Conservation (phyloP, 192 early-diverging fungal species). For the Linnemannia hyalina region DNA sequence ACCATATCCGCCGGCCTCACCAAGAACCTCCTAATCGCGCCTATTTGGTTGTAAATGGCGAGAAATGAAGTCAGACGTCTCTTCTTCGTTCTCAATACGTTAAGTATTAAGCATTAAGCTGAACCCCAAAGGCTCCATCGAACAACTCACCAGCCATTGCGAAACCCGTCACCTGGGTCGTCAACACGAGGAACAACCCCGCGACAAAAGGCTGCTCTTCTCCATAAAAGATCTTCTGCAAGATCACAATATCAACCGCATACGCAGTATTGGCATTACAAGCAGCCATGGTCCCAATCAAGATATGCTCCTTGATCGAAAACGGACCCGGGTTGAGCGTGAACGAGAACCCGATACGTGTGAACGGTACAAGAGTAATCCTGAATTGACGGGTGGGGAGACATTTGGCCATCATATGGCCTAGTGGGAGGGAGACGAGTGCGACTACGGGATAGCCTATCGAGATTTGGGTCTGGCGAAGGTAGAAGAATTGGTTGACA, state of each 20-base stretch:
- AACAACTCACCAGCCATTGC: conserved; percentile 44
- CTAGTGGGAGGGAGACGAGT: conserved; percentile 60
- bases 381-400: conserved; percentile 54
- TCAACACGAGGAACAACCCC: conserved; percentile 64
- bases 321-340: conserved; percentile 71
- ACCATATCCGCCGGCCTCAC: conserved; percentile 87
- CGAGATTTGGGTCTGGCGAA: conserved; percentile 50
- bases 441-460: conserved; percentile 59
- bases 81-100: not conserved
- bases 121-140: conserved; percentile 2
- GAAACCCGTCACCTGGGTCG: conserved; percentile 61
- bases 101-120: not conserved
- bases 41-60: not conserved
- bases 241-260: conserved; percentile 63
- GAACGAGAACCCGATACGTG: conserved; percentile 52
- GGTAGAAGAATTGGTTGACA: conserved; percentile 65
- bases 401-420: conserved; percentile 54
- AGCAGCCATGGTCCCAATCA: conserved; percentile 68
- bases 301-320: conserved; percentile 72
- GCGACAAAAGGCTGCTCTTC: conserved; percentile 62
- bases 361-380: conserved; percentile 5
- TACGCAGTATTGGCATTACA: conserved; percentile 60
- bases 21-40: conserved; percentile 66
- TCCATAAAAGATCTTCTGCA: conserved; percentile 63
- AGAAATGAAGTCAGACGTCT: not conserved